These are phyloP conservation scores for Monilinia fructicola DNA, from an alignment of 2,329 filamentous ascomycete species.

Conservation along the genomic window DNA sequence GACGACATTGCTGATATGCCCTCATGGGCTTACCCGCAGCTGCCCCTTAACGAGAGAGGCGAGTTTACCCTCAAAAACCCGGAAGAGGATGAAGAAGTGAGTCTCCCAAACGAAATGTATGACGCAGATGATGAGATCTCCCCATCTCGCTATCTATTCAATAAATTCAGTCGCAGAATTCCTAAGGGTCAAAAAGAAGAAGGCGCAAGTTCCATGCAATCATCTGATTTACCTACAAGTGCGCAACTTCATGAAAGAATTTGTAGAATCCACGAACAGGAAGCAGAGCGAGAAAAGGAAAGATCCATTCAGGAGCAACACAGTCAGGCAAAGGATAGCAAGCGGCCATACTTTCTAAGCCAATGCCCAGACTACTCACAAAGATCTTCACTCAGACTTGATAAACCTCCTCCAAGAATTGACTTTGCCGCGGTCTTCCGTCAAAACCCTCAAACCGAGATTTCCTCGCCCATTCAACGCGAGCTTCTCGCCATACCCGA, in stretches of 20 bases:
- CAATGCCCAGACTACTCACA: neutral
- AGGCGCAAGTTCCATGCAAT: too few species aligned
- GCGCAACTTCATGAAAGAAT: neutral
- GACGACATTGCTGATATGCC: neutral
- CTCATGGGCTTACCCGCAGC: neutral
- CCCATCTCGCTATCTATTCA: too few species aligned
- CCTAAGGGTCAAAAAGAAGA: neutral
- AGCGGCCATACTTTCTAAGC: conserved; percentile 8
- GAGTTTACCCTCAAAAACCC: neutral
- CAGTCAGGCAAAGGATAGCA: conserved; percentile 15
- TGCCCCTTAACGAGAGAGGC: neutral
- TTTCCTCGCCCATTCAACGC: too few species aligned
- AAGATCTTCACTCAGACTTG: neutral
- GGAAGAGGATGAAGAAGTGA: neutral
- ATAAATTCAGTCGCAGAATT: neutral
- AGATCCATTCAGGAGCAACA: neutral
- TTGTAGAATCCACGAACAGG: too few species aligned
- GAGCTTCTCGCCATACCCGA: too few species aligned
- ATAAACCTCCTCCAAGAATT: neutral
- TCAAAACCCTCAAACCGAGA: neutral
- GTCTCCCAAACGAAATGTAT: neutral
- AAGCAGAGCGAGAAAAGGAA: neutral
- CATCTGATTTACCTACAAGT: neutral
- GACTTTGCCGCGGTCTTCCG: neutral
- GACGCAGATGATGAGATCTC: conserved; percentile 1